Conservation (phyloP, 148 eudicot genomes). For the Polygonum maritimum region DNA sequence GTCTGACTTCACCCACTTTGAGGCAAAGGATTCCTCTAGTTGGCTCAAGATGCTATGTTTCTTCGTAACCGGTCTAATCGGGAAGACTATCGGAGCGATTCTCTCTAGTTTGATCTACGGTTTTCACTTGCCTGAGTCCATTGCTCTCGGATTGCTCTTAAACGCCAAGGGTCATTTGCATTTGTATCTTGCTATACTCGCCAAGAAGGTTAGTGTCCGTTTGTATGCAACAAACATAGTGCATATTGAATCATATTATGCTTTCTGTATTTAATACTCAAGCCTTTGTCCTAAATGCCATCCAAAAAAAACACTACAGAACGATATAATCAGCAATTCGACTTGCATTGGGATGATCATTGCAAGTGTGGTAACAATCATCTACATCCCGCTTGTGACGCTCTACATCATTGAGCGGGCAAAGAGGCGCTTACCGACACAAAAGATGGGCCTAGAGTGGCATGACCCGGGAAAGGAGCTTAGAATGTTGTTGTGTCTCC, state of each 20-base stretch:
- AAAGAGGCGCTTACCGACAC: slow-evolving; percentile 50
- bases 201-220: slow-evolving; percentile 35
- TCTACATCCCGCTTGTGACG: slow-evolving; percentile 65
- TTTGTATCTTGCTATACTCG: slow-evolving; percentile 56
- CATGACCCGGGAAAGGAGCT: slow-evolving; percentile 48
- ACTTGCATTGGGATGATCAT: slow-evolving; percentile 59
- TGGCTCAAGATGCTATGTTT: slow-evolving; percentile 47
- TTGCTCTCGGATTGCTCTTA: slow-evolving; percentile 66
- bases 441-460: slow-evolving; percentile 80
- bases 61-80: slow-evolving; percentile 41
- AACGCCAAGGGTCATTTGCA: slow-evolving; percentile 86
- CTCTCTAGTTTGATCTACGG: slow-evolving; percentile 57
- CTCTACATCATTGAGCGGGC: slow-evolving; percentile 61
- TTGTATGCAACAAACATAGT: too few species aligned
- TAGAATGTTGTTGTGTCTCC: slow-evolving; percentile 57
- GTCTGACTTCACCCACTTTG: slow-evolving; percentile 36
- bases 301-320: slow-evolving; percentile 27
- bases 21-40: slow-evolving; percentile 12
- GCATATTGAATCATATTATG: neutral
- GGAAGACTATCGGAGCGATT: slow-evolving; percentile 63
- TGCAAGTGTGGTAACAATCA: slow-evolving; percentile 48
- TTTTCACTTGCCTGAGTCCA: slow-evolving; percentile 68
- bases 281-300: too few species aligned
- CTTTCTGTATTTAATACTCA: too few species aligned
- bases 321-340: slow-evolving; percentile 32